These are phyloP conservation scores for Nymphaea colorata DNA, from an alignment of 164 flowering plant species.

Conservation along the genomic window DNA sequence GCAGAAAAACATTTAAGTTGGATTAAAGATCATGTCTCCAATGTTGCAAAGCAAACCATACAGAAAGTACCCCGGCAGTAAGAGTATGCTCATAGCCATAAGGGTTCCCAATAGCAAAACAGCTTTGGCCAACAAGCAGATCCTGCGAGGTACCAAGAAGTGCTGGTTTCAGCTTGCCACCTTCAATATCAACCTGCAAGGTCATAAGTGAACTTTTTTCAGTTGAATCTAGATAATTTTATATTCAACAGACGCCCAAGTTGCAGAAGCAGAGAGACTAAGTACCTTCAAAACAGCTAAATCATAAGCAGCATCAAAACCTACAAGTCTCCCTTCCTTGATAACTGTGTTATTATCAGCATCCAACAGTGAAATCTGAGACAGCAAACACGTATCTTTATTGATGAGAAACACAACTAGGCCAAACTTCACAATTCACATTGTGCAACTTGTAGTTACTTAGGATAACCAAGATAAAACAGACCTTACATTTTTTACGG, in stretches of 20 bases:
- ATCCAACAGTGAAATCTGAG: slow-evolving; percentile 54
- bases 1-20: not conserved
- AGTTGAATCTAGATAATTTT: not conserved
- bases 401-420: not conserved
- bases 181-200: slow-evolving; percentile 56
- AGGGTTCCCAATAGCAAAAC: slow-evolving; percentile 92
- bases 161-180: slow-evolving; percentile 50
- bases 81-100: slow-evolving; percentile 82
- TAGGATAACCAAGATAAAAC: slow-evolving; percentile 3
- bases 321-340: slow-evolving; percentile 59
- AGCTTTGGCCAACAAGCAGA: slow-evolving; percentile 78
- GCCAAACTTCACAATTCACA: not conserved
- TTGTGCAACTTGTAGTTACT: not conserved
- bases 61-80: slow-evolving; percentile 66
- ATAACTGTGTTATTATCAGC: slow-evolving; percentile 38
- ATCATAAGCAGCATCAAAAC: slow-evolving; percentile 72
- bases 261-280: not conserved
- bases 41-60: not conserved
- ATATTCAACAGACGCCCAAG: not conserved
- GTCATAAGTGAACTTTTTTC: not conserved
- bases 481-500: slow-evolving; percentile 77
- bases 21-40: not conserved
- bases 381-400: not conserved
- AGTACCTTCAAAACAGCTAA: slow-evolving; percentile 81
- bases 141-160: slow-evolving; percentile 51